phyloP scores from a whole-genome alignment of 257 asterid species.

The Nicotiana undulata region DNA sequence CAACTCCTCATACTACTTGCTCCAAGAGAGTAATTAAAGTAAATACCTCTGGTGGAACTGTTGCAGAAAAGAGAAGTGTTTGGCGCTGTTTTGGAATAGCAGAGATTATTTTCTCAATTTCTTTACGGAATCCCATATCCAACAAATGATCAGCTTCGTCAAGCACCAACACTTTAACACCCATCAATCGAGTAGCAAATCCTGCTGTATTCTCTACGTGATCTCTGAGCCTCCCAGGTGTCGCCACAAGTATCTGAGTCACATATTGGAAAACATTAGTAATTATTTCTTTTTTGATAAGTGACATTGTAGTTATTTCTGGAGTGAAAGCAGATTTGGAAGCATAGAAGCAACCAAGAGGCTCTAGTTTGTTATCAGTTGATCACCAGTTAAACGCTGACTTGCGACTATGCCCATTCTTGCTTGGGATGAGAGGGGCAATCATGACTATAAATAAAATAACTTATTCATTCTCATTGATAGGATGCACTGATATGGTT shows the following conservation, averaged over 20 bases:
- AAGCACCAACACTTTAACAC: slow-evolving; percentile 83
- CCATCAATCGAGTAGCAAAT: slow-evolving; percentile 90
- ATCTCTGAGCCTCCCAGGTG: slow-evolving; percentile 96
- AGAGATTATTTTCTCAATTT: slow-evolving; percentile 76
- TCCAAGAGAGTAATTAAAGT: background rate
- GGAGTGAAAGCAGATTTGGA: background rate
- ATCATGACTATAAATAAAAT: background rate
- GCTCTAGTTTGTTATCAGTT: background rate
- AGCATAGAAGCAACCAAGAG: background rate
- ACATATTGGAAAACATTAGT: slow-evolving; percentile 7
- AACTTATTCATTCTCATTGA: background rate
- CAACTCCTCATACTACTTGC: background rate
- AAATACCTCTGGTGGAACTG: slow-evolving; percentile 79
- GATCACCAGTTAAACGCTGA: background rate
- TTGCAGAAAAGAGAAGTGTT: slow-evolving; percentile 94
- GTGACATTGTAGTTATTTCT: background rate
- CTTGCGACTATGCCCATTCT: background rate
- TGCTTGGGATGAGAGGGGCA: background rate
- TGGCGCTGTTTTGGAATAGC: slow-evolving; percentile 97
- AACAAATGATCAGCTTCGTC: slow-evolving; percentile 98
- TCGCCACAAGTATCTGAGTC: slow-evolving; percentile 88
- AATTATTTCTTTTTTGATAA: background rate
- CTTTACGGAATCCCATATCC: slow-evolving; percentile 97
- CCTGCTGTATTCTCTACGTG: slow-evolving; percentile 94
- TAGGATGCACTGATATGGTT: background rate